Evolutionary conservation across 768 basidiomycete species (phyloP), one percentile per base, ranked within the genome.

Genomic region (Pulveroboletus ravenelii): DNA sequence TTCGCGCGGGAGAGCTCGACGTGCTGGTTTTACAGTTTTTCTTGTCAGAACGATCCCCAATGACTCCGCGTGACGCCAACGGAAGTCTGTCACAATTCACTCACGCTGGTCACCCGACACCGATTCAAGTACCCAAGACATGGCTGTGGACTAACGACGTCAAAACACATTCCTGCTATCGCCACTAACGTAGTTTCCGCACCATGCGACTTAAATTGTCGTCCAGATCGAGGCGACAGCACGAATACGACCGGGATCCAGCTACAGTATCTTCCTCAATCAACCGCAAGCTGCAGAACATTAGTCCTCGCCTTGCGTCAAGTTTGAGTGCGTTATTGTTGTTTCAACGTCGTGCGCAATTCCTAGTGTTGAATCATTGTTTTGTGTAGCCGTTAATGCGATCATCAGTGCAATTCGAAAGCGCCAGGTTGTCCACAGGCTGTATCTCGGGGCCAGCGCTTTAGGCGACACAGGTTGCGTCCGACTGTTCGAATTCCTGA

Each of bases 391-490:
- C 51, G 80, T 80, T 0, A 70, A 73, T 47, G 63, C 70, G 38
- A 71, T 85, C 18, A 78, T 82, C 32, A 58, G 63, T 14, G 57
- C 70, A 48, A 77, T 85, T 41, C 70, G 66, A 4, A 66, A 70
- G 18, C 77, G 77, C n/a, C 69, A 68, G 17, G 52, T 62, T 10
- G 77, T 86, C 29, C 74, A 75, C 18, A 78, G 78, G 58, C 70
- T 86, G 25, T 67, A 78, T 39, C 62, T 85, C 20, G 78, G 79
- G 7, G 72, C 80, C 48, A 86, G 84, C 59, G 58, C 68, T 18
- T 72, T 87, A 9, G 76, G 77, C 9, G 79, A 84, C 59, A 74
- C 77, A 13, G 85, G 85, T 31, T 80, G 78, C 48, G 62, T 72
- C 25, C 67, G 70, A 20, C 66, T 87, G 9, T 81, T 85, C 60